Conservation (phyloP, 75 land plant species). For the Larix kaempferi region DNA sequence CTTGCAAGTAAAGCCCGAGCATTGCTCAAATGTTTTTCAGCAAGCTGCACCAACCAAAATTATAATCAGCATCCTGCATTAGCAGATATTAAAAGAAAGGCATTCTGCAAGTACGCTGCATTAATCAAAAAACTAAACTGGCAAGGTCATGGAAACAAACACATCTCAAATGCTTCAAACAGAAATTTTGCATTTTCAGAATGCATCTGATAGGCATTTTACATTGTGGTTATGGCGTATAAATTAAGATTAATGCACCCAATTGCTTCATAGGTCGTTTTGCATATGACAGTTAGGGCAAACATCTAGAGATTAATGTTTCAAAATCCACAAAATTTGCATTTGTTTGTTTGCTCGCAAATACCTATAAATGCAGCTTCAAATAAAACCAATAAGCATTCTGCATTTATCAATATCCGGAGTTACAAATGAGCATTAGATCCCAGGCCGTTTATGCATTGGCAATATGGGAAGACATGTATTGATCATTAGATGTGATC, state of each 20-base stretch:
- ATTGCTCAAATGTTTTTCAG: slow-evolving; percentile 47
- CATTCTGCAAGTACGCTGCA: not conserved
- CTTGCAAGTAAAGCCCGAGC: slow-evolving; percentile 49
- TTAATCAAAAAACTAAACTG: not conserved
- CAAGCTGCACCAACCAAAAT: slow-evolving; percentile 34
- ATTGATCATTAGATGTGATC: not conserved
- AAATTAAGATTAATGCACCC: not conserved
- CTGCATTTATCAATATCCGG: not conserved
- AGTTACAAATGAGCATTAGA: not conserved
- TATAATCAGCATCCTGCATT: not conserved
- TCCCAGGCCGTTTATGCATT: not conserved
- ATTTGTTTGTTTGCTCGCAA: not conserved
- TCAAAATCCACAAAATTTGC: too few relatives aligned
- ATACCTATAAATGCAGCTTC: not conserved
- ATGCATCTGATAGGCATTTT: not conserved
- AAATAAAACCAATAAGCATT: not conserved
- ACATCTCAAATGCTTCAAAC: not conserved
- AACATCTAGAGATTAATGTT: not conserved
- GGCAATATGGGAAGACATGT: not conserved
- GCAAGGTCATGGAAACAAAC: not conserved
- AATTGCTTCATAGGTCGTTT: not conserved
- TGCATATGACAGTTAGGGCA: not conserved
- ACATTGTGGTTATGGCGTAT: not conserved
- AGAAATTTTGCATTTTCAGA: not conserved
- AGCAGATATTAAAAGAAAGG: not conserved